These are phyloP conservation scores for Trametes meyenii DNA, from an alignment of 768 basidiomycete genomes.

Conservation along the genomic window DNA sequence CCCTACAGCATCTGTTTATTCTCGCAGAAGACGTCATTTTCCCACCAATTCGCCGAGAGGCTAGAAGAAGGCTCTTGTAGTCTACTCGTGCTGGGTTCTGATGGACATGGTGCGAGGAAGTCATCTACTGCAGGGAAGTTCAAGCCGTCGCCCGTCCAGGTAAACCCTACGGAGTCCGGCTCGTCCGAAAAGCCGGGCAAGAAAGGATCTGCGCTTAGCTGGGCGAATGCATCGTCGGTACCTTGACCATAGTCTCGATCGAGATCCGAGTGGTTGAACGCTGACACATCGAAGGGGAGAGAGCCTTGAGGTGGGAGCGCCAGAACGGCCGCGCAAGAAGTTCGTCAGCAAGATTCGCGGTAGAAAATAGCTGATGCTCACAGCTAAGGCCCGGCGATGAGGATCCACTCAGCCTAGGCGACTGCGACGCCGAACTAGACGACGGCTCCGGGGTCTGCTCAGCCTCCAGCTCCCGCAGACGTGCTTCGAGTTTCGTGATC, in stretches of 20 bases:
- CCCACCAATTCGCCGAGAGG: slow-evolving; percentile 27
- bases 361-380: neutral
- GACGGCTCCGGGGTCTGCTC: slow-evolving; percentile 33
- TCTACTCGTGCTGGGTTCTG: slow-evolving; percentile 16
- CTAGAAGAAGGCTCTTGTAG: slow-evolving; percentile 9
- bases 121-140: slow-evolving; percentile 18
- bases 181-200: neutral
- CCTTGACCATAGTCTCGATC: slow-evolving; percentile 7
- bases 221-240: neutral
- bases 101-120: slow-evolving; percentile 19
- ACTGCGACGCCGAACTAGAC: slow-evolving; percentile 27
- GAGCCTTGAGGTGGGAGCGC: neutral
- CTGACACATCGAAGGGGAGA: slow-evolving; percentile 7
- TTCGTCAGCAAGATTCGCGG: neutral
- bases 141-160: slow-evolving; percentile 8
- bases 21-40: slow-evolving; percentile 34
- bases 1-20: slow-evolving; percentile 45
- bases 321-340: neutral
- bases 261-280: slow-evolving; percentile 14
- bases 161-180: neutral
- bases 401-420: slow-evolving; percentile 25
- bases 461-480: slow-evolving; percentile 56
- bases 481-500: slow-evolving; percentile 52
- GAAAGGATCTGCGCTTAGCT: slow-evolving; percentile 3
- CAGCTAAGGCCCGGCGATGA: slow-evolving; percentile 15